Percentiles rank a stretch among this genome's conserved stretches.
Conservation (phyloP, 805 yeast species). For the Lipomyces sp. region DNA sequence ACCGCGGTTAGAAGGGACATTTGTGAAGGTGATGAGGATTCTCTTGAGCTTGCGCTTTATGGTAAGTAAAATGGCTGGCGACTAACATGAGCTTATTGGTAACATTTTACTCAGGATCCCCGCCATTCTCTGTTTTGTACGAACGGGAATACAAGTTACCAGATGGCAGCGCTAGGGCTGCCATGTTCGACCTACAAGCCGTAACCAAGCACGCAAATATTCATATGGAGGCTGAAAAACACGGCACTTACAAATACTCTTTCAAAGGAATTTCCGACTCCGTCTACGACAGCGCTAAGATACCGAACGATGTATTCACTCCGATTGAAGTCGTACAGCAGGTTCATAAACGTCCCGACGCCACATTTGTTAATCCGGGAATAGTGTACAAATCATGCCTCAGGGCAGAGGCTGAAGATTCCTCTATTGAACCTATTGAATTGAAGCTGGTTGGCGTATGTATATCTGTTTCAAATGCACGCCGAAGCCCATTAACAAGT, state of each 20-base stretch:
- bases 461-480: slow-evolving; percentile 55
- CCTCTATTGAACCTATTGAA: slow-evolving; percentile 56
- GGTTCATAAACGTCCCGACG: slow-evolving; percentile 67
- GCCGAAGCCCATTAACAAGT: background rate
- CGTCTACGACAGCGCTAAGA: slow-evolving; percentile 56
- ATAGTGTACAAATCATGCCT: slow-evolving; percentile 58
- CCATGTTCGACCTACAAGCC: slow-evolving; percentile 50
- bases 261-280: slow-evolving; percentile 70
- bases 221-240: slow-evolving; percentile 49
- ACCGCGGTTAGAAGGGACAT: slow-evolving; percentile 49
- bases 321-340: slow-evolving; percentile 54
- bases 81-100: background rate
- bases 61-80: slow-evolving; percentile 47
- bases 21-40: slow-evolving; percentile 56
- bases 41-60: slow-evolving; percentile 55
- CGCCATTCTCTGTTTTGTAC: slow-evolving; percentile 30
- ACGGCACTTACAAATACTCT: slow-evolving; percentile 67
- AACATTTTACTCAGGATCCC: slow-evolving; percentile 5
- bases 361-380: slow-evolving; percentile 55
- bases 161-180: background rate
- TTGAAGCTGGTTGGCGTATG: slow-evolving; percentile 58
- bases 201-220: slow-evolving; percentile 58
- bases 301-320: slow-evolving; percentile 42
- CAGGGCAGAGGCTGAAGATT: slow-evolving; percentile 46
- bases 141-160: slow-evolving; percentile 20